These are phyloP conservation scores for Silybum marianum DNA, from an alignment of 129 eudicot genomes.

Conservation along the genomic window DNA sequence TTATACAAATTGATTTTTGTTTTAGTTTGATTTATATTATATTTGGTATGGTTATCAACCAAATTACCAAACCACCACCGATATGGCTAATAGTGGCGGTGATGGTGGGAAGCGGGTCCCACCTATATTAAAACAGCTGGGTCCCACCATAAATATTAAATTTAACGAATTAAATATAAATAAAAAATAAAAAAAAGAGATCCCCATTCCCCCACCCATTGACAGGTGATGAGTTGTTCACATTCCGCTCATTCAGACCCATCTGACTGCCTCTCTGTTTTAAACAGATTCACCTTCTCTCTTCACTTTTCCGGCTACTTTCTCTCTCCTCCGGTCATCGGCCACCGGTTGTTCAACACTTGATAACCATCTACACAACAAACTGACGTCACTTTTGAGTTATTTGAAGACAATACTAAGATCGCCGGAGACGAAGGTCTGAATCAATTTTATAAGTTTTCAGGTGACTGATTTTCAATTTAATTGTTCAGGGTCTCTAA, in stretches of 20 bases:
- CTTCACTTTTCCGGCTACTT: slow-evolving; percentile 20
- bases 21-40: too few species aligned
- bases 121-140: background rate
- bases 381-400: background rate
- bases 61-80: slow-evolving; percentile 12
- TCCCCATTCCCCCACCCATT: slow-evolving; percentile 28
- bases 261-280: slow-evolving; percentile 34
- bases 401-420: background rate
- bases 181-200: slow-evolving; percentile 4
- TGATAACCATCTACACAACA: background rate
- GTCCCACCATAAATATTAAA: background rate
- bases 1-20: too few species aligned
- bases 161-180: background rate
- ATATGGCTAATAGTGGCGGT: slow-evolving; percentile 1
- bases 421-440: slow-evolving; percentile 14
- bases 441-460: slow-evolving; percentile 9
- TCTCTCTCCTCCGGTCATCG: slow-evolving; percentile 23
- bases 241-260: slow-evolving; percentile 31
- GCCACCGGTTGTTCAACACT: slow-evolving; percentile 7
- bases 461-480: slow-evolving; percentile 20
- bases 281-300: slow-evolving; percentile 26
- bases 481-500: slow-evolving; percentile 11
- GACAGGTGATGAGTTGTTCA: slow-evolving; percentile 39
- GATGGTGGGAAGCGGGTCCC: slow-evolving; percentile 26
- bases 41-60: background rate